Conservation (phyloP, 129 eudicot species). For the Lactuca sativa region DNA sequence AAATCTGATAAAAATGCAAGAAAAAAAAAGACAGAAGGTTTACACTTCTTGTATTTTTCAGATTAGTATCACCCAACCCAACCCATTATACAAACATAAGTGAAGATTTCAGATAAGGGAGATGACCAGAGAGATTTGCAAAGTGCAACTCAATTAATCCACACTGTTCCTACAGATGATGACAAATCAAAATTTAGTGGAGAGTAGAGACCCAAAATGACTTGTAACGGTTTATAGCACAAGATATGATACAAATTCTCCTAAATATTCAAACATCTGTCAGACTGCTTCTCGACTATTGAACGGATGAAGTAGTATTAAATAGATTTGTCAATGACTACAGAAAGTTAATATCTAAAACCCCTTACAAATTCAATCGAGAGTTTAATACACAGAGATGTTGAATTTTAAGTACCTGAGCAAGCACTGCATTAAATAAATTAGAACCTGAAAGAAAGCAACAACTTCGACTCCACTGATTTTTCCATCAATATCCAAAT, state of each 20-base stretch:
- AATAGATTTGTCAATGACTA: neutral
- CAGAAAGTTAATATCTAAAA: neutral
- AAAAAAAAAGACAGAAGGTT: too few relatives aligned
- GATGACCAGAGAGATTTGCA: too few relatives aligned
- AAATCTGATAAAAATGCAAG: too few relatives aligned
- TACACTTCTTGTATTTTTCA: too few relatives aligned
- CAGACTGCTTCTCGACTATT: neutral
- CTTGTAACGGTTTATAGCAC: neutral
- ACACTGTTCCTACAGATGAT: conserved; percentile 3
- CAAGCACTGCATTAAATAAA: conserved; percentile 69
- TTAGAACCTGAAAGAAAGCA: conserved; percentile 72
- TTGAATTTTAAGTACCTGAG: conserved; percentile 58
- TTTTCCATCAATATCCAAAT: conserved; percentile 86
- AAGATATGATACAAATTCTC: conserved; percentile 3
- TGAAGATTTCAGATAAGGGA: too few relatives aligned
- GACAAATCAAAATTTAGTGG: conserved; percentile 2
- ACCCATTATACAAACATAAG: too few relatives aligned
- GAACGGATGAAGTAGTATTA: neutral
- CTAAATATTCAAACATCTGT: neutral
- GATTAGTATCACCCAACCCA: too few relatives aligned
- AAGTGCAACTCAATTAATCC: neutral
- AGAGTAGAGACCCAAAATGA: neutral
- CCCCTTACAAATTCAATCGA: neutral
- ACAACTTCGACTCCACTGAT: conserved; percentile 94
- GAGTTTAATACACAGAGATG: neutral